These are phyloP conservation scores for Penicillium concentricum DNA, from an alignment of 2,329 filamentous ascomycete genomes.

Conservation along the genomic window DNA sequence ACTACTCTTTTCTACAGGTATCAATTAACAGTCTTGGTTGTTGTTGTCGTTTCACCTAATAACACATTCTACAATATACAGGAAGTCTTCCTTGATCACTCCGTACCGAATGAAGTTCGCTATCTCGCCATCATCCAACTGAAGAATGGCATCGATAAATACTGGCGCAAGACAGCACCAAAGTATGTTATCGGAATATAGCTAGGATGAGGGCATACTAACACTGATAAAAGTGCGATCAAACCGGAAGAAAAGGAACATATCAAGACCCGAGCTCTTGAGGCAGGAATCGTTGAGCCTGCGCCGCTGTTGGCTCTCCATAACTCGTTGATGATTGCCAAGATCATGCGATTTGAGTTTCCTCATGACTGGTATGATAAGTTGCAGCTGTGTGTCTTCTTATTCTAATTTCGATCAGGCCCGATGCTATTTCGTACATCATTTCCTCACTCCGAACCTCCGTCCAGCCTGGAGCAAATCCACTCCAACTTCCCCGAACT, in stretches of 20 bases:
- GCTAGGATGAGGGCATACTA: conserved; percentile 10
- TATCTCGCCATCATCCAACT: conserved; percentile 91
- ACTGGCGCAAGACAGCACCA: conserved; percentile 80
- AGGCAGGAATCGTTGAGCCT: conserved; percentile 74
- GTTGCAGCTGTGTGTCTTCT: not conserved
- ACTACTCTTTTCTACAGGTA: conserved; percentile 69
- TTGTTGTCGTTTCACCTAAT: not conserved
- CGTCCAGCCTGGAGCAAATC: conserved; percentile 53
- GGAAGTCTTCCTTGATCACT: conserved; percentile 78
- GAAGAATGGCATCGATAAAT: conserved; percentile 94
- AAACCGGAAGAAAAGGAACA: conserved; percentile 68
- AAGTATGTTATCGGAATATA: conserved; percentile 47
- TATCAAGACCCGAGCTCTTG: conserved; percentile 73
- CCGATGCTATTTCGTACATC: conserved; percentile 52
- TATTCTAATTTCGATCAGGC: conserved; percentile 32
- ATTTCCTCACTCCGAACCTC: conserved; percentile 64
- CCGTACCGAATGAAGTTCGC: conserved; percentile 72
- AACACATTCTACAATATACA: conserved; percentile 37
- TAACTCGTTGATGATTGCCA: conserved; percentile 83
- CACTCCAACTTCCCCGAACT: conserved; percentile 66
- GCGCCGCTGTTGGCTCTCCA: conserved; percentile 76
- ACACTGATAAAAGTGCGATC: conserved; percentile 51
- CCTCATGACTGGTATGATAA: conserved; percentile 70
- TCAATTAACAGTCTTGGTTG: conserved; percentile 5
- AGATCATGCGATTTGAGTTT: conserved; percentile 86